Base-by-base conservation (phyloP, 495 filamentous ascomycete species). In the Echria macrotheca region DNA sequence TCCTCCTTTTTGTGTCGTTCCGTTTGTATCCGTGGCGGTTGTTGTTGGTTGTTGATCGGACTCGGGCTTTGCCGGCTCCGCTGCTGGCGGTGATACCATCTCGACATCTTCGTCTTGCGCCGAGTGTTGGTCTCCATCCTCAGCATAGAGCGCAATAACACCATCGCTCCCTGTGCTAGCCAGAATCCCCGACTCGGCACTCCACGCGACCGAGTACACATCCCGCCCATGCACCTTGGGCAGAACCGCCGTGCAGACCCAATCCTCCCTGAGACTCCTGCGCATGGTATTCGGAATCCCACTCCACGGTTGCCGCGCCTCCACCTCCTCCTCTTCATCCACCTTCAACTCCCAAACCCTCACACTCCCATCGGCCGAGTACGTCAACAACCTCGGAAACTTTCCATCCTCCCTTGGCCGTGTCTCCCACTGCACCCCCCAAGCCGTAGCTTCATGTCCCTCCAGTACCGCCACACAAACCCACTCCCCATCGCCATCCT, bases 401-500 rank as follows among this genome's bases (percentile, higher is more conserved):
- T 26, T 47, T 6, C 60, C n/a, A n/a, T n/a, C 64, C 18, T 24
- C 33, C 22, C 58, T 66, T 6, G 72, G 67, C 26, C 59, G 61
- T 2, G 68, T 66, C 69, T 96, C 93, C 77, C 90, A 97, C 50
- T 87, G 79, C 7, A 96, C 50, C 35, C 76, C 83, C 93, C 93
- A 98, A 5, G 97, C 91, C 7, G 93, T 98, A 12, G 73, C 77
- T 42, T 66, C 68, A 65, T 96, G 89, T 0, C 83, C 89, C 54
- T 81, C 77, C 17, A 96, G 64, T 41, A 87, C 75, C n/a, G 82
- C 78, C n/a, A 93, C 83, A 54, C 90, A 91, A 7, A 82, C 81
- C 93, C 91, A 97, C 63, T 97, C 93, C 15, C 75, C 74, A 53
- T 95, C 89, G 19, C 78, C 71, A 68, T 96, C 91, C 72, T 95